Evolutionary conservation across 108 stramenopile species (phyloP).

Genomic region (Fistulifera pelliculosa): DNA sequence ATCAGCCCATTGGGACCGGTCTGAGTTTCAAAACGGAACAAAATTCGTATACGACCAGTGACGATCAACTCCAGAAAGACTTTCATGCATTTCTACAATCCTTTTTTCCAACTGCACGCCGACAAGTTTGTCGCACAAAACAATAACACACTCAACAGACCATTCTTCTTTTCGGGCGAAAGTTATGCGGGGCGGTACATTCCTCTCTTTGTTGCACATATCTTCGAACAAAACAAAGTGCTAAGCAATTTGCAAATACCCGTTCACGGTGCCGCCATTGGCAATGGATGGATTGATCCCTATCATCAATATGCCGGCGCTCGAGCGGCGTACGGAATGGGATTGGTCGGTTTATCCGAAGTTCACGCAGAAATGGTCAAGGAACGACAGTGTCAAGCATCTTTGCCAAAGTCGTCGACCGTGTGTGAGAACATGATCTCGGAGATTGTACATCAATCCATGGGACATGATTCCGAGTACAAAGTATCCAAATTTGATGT

Average conservation of each 20-base stretch:
- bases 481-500: conserved; percentile 71
- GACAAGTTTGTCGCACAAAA: not conserved
- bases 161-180: conserved; percentile 88
- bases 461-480: conserved; percentile 28
- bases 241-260: conserved; percentile 23
- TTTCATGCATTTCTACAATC: conserved; percentile 82
- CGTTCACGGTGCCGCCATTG: conserved; percentile 76
- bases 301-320: conserved; percentile 84
- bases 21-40: conserved; percentile 64
- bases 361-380: conserved; percentile 43
- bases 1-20: conserved; percentile 87
- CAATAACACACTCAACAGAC: conserved; percentile 21
- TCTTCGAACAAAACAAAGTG: conserved; percentile 54
- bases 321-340: conserved; percentile 79
- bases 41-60: conserved; percentile 65
- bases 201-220: conserved; percentile 87
- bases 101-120: conserved; percentile 55
- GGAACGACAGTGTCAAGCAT: conserved; percentile 58
- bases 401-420: conserved; percentile 24
- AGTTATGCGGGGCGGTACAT: conserved; percentile 96
- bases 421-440: conserved; percentile 81
- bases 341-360: conserved; percentile 74
- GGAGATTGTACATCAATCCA: conserved; percentile 47
- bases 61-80: conserved; percentile 76
- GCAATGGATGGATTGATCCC: conserved; percentile 88